These are phyloP conservation scores for Cercophora samala DNA, from an alignment of 495 filamentous ascomycete species.

Conservation along the genomic window DNA sequence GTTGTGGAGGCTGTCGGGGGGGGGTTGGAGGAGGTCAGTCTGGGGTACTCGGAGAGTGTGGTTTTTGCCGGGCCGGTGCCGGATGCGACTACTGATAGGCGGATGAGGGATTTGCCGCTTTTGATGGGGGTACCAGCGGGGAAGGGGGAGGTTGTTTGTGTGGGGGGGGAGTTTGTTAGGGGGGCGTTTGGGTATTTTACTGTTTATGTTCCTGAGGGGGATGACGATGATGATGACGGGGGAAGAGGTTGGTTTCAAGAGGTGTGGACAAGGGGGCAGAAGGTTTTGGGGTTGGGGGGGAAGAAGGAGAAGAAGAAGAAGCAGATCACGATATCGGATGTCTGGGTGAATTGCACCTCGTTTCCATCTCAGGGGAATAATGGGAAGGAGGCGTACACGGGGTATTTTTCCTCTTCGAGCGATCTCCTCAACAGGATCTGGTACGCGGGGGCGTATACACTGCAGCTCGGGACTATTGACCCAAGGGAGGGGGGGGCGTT, in stretches of 20 bases:
- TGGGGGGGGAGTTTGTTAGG: constrained; percentile 33
- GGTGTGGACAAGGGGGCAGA: constrained; percentile 18
- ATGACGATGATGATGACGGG: not conserved
- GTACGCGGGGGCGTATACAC: constrained; percentile 64
- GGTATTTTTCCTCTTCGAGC: constrained; percentile 48
- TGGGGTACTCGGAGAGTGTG: constrained; percentile 39
- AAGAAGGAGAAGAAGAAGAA: constrained; percentile 9
- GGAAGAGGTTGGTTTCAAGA: not conserved
- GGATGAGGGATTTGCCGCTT: constrained; percentile 34
- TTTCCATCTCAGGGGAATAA: constrained; percentile 35
- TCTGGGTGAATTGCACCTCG: constrained; percentile 40
- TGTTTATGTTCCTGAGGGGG: constrained; percentile 23
- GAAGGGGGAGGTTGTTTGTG: constrained; percentile 28
- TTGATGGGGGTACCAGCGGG: constrained; percentile 25
- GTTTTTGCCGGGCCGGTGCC: constrained; percentile 31
- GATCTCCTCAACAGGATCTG: constrained; percentile 54
- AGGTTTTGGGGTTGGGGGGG: constrained; percentile 20
- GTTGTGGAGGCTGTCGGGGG: constrained; percentile 25
- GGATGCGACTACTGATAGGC: constrained; percentile 35
- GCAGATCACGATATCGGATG: constrained; percentile 20
- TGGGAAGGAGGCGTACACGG: constrained; percentile 40
- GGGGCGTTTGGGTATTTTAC: constrained; percentile 44
- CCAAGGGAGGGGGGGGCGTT: constrained; percentile 48
- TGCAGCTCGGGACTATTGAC: constrained; percentile 55
- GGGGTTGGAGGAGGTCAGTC: constrained; percentile 26